phyloP scores from a whole-genome alignment of 371 early-diverging fungal genomes.

The Zychaea mexicana region DNA sequence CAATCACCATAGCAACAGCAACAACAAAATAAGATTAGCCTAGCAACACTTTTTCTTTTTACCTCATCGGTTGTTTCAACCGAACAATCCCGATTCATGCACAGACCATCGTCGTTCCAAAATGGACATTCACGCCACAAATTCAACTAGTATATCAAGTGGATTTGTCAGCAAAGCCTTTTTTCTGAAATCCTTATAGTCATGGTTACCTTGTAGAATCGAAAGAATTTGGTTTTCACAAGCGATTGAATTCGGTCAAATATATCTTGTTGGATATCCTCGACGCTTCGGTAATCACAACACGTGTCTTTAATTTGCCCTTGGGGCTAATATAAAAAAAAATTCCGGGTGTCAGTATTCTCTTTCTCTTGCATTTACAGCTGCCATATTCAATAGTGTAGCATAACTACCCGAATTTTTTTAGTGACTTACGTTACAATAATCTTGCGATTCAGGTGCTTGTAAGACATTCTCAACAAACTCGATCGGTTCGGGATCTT shows the following conservation, averaged over 20 bases:
- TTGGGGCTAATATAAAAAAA: conserved; percentile 52
- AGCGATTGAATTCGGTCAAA: conserved; percentile 68
- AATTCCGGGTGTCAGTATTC: not conserved
- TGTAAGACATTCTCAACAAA: conserved; percentile 40
- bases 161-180: not conserved
- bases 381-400: not conserved
- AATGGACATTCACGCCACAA: conserved; percentile 91
- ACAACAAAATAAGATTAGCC: not conserved
- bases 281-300: conserved; percentile 84
- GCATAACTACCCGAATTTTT: not conserved
- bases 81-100: conserved; percentile 86
- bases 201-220: conserved; percentile 80
- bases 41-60: conserved; percentile 14
- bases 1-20: not conserved
- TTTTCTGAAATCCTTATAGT: not conserved
- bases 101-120: conserved; percentile 85
- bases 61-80: conserved; percentile 83
- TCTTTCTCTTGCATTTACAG: too few species aligned
- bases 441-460: conserved; percentile 24
- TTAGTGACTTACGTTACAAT: conserved; percentile 41
- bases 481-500: conserved; percentile 33
- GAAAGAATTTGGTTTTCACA: conserved; percentile 83
- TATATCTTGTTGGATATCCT: conserved; percentile 72
- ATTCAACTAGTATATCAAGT: conserved; percentile 62
- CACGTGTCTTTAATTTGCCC: conserved; percentile 81